Evolutionary conservation across 2,329 filamentous ascomycete species (phyloP), one percentile per base, ranked within the genome.

Genomic region (Cordyceps javanica): DNA sequence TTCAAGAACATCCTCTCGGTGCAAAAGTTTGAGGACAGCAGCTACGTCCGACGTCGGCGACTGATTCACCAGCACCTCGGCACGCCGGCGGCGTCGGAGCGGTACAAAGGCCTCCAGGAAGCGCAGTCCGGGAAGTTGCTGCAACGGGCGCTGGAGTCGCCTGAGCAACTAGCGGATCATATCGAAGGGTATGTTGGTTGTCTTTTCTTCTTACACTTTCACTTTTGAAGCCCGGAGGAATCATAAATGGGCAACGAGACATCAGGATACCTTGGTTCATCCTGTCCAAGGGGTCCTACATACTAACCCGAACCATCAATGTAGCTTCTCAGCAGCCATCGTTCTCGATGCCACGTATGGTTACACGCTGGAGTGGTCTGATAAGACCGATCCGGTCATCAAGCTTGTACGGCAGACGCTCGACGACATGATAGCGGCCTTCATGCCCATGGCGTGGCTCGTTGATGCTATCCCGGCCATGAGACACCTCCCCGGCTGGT

Each of bases 1-100:
- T 72, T 62, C 44, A 52, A 58, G 7, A 50, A 60, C 13, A 44
- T 63, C n/a, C 14, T 67, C 13, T 59, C 62, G 25, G 59, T 62
- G 45, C 60, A 58, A n/a, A 68, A 70, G n/a, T 62, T 53, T 6
- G 42, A 59, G 5, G 60, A 32, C 16, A 5, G 2, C 11, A 51
- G 34, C 19, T 66, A 65, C 41, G 65, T 66, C 8, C 48, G 52
- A 3, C 61, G 63, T 38, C 65, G 70, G 30, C 69, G 67, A 60
- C 42, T 62, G 3, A 45, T 67, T 25, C 68, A 70, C 32, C 61
- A 62, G 19, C 59, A 67, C 16, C 39, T 72, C 2, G 70, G 70
- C 2, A 70, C 70, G 1, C 66, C 62, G 32, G 55, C 26, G 3
- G 58, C 57, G 3, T 62, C 64, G 2, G 56, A 51, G 26, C 60